These are phyloP conservation scores for Murraya paniculata DNA, from an alignment of 345 rosid genomes.

Conservation along the genomic window DNA sequence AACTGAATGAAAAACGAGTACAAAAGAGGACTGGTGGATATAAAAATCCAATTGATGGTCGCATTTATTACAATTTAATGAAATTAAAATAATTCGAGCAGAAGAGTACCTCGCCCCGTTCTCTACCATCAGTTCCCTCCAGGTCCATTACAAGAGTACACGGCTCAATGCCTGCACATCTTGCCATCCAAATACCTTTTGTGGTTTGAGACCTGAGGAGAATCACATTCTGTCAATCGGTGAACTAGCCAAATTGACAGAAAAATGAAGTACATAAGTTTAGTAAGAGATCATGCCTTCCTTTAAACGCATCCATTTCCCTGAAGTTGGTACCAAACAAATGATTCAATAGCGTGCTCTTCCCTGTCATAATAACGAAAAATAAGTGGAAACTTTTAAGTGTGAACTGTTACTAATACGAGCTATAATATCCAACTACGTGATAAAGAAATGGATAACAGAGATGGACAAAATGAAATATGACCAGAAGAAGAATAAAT, in stretches of 20 bases:
- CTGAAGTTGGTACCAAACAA: constrained; percentile 88
- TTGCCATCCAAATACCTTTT: constrained; percentile 96
- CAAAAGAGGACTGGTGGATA: not conserved
- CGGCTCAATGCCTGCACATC: constrained; percentile 87
- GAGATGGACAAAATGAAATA: not conserved
- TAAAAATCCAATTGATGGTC: not conserved
- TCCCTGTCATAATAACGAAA: constrained; percentile 59
- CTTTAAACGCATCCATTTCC: constrained; percentile 99
- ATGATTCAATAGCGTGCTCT: constrained; percentile 91
- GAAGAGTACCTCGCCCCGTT: constrained; percentile 88
- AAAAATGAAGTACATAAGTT: constrained; percentile 9
- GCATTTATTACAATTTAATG: not conserved
- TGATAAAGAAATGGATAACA: not conserved
- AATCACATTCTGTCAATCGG: constrained; percentile 8
- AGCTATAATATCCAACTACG: not conserved
- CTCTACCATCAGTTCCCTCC: constrained; percentile 99
- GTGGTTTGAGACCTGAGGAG: constrained; percentile 89
- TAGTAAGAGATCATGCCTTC: constrained; percentile 57
- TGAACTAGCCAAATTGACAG: constrained; percentile 13
- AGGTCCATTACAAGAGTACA: constrained; percentile 94
- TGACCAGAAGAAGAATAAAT: not conserved
- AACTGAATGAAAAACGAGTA: not conserved
- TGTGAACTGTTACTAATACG: not conserved
- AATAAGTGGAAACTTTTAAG: constrained; percentile 22
- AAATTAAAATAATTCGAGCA: not conserved